Evolutionary conservation across 2,329 filamentous ascomycete species (phyloP).

Genomic region (Byssothecium circinans): DNA sequence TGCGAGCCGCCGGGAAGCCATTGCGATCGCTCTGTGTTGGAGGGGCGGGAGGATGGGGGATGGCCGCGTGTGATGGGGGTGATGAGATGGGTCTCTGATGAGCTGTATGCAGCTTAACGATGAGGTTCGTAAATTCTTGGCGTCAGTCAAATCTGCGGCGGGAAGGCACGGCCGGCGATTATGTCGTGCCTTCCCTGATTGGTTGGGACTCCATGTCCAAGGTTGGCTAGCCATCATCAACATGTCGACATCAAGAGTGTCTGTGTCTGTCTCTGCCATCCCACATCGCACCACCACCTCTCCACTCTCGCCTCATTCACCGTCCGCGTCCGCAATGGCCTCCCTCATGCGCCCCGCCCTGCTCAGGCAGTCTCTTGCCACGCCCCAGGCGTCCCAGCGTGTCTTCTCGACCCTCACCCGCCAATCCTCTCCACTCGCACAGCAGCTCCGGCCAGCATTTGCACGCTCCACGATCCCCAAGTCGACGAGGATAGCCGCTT

Average conservation of each 20-base stretch:
- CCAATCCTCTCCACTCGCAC: conserved; percentile 34
- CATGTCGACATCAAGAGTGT: no score
- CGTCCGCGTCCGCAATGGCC: conserved; percentile 50
- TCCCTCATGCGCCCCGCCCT: conserved; percentile 55
- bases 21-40: conserved; percentile 49
- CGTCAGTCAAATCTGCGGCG: not conserved
- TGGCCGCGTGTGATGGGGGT: conserved; percentile 31
- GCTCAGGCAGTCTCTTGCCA: conserved; percentile 50
- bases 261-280: conserved; percentile 5
- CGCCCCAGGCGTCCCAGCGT: conserved; percentile 47
- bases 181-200: not conserved
- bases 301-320: conserved; percentile 9
- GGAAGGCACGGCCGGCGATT: conserved; percentile 1
- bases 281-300: conserved; percentile 8
- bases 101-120: conserved; percentile 30
- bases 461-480: conserved; percentile 45
- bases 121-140: conserved; percentile 17
- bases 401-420: conserved; percentile 47
- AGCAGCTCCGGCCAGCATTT: conserved; percentile 45
- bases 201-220: no score
- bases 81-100: conserved; percentile 22
- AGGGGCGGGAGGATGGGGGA: conserved; percentile 31
- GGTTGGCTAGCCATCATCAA: no score
- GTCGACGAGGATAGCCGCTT: conserved; percentile 66
- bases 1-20: conserved; percentile 97